These are phyloP conservation scores for Coemansia sp. DNA, from an alignment of 192 early-diverging fungal genomes.

Conservation along the genomic window DNA sequence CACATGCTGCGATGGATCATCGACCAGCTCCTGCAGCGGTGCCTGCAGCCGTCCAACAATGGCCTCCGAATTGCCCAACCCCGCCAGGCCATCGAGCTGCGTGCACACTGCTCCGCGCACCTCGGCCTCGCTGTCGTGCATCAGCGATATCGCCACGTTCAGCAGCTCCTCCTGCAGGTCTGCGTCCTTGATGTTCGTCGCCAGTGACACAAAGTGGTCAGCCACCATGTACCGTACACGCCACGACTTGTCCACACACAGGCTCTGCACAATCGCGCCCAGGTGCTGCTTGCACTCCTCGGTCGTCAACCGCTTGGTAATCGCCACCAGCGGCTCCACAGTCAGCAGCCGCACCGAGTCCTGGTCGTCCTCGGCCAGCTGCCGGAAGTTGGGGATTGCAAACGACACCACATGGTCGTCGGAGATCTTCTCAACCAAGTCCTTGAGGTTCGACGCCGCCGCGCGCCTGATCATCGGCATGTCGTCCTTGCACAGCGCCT, in stretches of 20 bases:
- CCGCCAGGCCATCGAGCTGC: constrained; percentile 72
- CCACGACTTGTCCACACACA: constrained; percentile 95
- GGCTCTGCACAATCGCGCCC: constrained; percentile 67
- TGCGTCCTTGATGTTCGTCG: constrained; percentile 49
- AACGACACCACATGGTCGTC: constrained; percentile 72
- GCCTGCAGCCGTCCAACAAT: constrained; percentile 77
- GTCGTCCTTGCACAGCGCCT: constrained; percentile 84
- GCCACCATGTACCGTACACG: constrained; percentile 99
- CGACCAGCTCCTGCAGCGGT: constrained; percentile 89
- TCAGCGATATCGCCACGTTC: constrained; percentile 75
- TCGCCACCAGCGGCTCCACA: constrained; percentile 86
- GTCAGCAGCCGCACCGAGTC: constrained; percentile 97
- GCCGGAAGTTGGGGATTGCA: constrained; percentile 84
- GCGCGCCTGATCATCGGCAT: constrained; percentile 98
- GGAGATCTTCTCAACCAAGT: constrained; percentile 37
- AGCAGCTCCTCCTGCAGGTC: constrained; percentile 79
- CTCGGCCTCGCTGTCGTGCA: constrained; percentile 97
- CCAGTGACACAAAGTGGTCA: constrained; percentile 92
- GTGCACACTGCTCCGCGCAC: constrained; percentile 93
- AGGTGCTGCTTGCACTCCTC: constrained; percentile 79
- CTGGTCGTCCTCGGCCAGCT: constrained; percentile 81
- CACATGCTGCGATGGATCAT: constrained; percentile 96
- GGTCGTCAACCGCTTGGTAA: constrained; percentile 74
- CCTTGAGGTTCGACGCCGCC: constrained; percentile 67
- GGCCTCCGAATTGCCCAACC: constrained; percentile 77